Evolutionary conservation across 805 yeast genomes (phyloP), one percentile per base, ranked within the genome.

Genomic region (Metschnikowia henanensis): DNA sequence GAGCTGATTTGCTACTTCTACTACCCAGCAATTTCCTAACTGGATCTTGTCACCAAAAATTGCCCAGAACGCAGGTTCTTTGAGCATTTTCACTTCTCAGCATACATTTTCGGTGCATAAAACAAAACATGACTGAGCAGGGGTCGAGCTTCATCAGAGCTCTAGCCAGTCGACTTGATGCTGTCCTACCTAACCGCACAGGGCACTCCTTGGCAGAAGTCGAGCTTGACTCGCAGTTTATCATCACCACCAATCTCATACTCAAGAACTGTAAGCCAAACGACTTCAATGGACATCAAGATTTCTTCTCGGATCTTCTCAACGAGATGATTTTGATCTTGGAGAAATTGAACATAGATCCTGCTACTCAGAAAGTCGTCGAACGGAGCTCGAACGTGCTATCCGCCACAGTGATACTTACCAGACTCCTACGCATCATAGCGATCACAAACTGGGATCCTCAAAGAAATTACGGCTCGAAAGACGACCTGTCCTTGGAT

Each of bases 171-270:
- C 41, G 75, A 34, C 54, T 71, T 31, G 67, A 61, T 37, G 57
- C 64, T 20, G 55, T 69, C 20, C 55, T 71, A 19, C 75, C 76
- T 15, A 61, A 56, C 50, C 53, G 68, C 22, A 64, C 73, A 1
- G 73, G 75, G n/a, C 60, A 61, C 46, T 51, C 67, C 4, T 46
- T 67, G 9, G 62, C 62, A 9, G 75, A 71, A 43, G 71, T 70
- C 7, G 75, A 70, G 53, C 54, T 69, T 33, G 66, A 70, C 43
- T 67, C 72, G 2, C 75, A 70, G 47, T 71, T 62, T 45, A 44
- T 62, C 17, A 50, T 57, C 20, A 63, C 74, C 17, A 62, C 60
- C 20, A 51, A 58, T 25, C 58, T 68, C 31, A 53, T 70, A 20
- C 34, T 64, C 13, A 45, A 39, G 30, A 43, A 43, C 35, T 45